A percentile compares a stretch with the other conserved stretches of the same genome.
These are phyloP conservation scores for Lathyrus aphaca DNA, from an alignment of 306 rosid species.

Conservation along the genomic window DNA sequence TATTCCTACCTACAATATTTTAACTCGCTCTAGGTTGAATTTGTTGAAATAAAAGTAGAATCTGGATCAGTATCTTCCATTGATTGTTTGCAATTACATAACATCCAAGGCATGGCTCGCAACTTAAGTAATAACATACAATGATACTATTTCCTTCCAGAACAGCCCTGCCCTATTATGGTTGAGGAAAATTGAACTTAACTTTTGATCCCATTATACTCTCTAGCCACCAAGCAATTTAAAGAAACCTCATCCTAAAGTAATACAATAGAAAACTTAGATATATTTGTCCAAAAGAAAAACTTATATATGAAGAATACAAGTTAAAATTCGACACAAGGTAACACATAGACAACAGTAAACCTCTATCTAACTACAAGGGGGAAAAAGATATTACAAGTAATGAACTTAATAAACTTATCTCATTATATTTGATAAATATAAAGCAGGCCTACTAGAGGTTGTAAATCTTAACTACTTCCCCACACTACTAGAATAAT, in stretches of 20 bases:
- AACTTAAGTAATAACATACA: neutral
- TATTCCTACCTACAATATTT: slow-evolving; percentile 9
- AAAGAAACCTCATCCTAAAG: neutral
- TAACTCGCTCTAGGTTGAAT: slow-evolving; percentile 3
- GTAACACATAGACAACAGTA: neutral
- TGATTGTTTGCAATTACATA: neutral
- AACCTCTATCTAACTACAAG: slow-evolving; percentile 4
- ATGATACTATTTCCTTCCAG: slow-evolving; percentile 27
- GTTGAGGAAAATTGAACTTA: neutral
- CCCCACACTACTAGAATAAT: neutral
- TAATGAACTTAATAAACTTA: slow-evolving; percentile 20
- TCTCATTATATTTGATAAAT: neutral
- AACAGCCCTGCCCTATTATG: neutral
- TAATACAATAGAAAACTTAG: slow-evolving; percentile 11
- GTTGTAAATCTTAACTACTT: neutral
- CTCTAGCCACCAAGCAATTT: slow-evolving; percentile 21
- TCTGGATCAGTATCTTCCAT: neutral
- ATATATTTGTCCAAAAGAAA: too few relatives aligned
- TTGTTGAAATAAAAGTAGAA: slow-evolving; percentile 25
- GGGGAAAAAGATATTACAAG: neutral
- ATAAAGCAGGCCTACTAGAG: neutral
- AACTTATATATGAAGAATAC: too few relatives aligned
- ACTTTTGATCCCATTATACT: slow-evolving; percentile 3
- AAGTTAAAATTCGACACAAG: neutral
- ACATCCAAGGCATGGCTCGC: neutral